A percentile compares a stretch with the other conserved stretches of the same genome.
Evolutionary conservation across 2,329 filamentous ascomycete genomes (phyloP).

Genomic region (Corinectria fuckeliana): DNA sequence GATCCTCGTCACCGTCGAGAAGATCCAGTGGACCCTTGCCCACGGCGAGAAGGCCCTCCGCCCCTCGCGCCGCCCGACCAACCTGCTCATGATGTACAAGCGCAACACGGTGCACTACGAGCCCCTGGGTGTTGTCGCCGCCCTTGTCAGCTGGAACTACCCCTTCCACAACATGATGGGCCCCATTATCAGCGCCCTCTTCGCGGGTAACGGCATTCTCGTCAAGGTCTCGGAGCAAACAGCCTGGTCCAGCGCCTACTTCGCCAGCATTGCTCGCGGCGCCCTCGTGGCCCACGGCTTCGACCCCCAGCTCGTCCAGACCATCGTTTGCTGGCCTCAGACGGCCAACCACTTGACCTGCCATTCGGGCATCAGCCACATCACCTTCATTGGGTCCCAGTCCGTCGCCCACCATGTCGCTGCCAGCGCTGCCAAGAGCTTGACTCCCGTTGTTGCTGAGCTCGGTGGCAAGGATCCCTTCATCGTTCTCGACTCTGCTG

Average conservation of each 20-base stretch:
- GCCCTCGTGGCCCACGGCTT: conserved; percentile 85
- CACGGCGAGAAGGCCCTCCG: conserved; percentile 85
- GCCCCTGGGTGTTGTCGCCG: conserved; percentile 89
- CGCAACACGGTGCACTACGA: conserved; percentile 89
- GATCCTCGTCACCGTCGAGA: conserved; percentile 92
- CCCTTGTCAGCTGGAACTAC: conserved; percentile 97
- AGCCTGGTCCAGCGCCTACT: conserved; percentile 89
- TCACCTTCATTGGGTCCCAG: conserved; percentile 95
- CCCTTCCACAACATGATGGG: conserved; percentile 95
- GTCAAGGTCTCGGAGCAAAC: conserved; percentile 97
- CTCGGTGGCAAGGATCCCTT: conserved; percentile 95
- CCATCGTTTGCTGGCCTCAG: conserved; percentile 85
- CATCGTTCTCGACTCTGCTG: conserved; percentile 82
- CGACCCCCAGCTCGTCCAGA: conserved; percentile 81
- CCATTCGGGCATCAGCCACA: conserved; percentile 82
- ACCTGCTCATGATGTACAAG: conserved; percentile 95
- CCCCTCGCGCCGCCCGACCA: conserved; percentile 79
- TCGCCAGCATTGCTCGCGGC: conserved; percentile 76
- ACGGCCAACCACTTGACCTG: conserved; percentile 83
- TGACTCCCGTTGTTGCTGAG: conserved; percentile 91
- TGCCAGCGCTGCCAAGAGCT: conserved; percentile 79
- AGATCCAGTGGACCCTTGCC: conserved; percentile 90
- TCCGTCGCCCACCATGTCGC: conserved; percentile 88
- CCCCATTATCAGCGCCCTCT: conserved; percentile 88
- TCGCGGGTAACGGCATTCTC: conserved; percentile 88